Conservation (phyloP, 2,329 filamentous ascomycete species). For the Westerdykella aurantiaca region DNA sequence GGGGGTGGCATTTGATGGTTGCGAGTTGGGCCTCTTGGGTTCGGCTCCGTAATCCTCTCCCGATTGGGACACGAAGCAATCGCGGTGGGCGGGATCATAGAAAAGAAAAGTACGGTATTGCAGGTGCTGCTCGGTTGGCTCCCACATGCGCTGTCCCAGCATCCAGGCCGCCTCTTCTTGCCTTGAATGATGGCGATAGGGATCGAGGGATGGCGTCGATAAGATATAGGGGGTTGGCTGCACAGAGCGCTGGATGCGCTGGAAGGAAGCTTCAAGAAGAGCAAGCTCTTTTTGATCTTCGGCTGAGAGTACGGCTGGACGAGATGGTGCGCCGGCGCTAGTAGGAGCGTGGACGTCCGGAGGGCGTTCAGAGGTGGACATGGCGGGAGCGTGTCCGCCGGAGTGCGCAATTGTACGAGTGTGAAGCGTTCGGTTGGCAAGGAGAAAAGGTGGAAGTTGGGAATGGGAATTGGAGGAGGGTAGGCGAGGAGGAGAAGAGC, state of each 20-base stretch:
- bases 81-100: constrained; percentile 50
- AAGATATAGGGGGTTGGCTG: constrained; percentile 44
- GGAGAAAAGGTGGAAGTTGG: constrained; percentile 10
- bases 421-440: not conserved
- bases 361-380: constrained; percentile 26
- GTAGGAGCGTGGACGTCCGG: constrained; percentile 5
- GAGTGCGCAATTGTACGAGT: constrained; percentile 3
- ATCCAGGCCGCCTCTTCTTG: constrained; percentile 41
- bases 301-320: constrained; percentile 18
- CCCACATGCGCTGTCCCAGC: constrained; percentile 47
- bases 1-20: constrained; percentile 34
- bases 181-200: constrained; percentile 40
- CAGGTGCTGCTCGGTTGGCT: constrained; percentile 50
- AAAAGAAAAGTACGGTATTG: constrained; percentile 60
- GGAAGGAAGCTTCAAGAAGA: constrained; percentile 37
- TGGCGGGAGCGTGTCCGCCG: constrained; percentile 12
- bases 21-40: constrained; percentile 36
- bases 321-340: constrained; percentile 13
- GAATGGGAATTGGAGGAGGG: constrained; percentile 1
- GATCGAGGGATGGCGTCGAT: constrained; percentile 43
- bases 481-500: not conserved
- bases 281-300: constrained; percentile 36
- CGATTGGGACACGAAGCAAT: constrained; percentile 43
- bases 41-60: constrained; percentile 50
- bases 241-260: constrained; percentile 41